These are phyloP conservation scores for Nigrograna mackinnonii DNA, from an alignment of 2,329 filamentous ascomycete species.

Conservation along the genomic window DNA sequence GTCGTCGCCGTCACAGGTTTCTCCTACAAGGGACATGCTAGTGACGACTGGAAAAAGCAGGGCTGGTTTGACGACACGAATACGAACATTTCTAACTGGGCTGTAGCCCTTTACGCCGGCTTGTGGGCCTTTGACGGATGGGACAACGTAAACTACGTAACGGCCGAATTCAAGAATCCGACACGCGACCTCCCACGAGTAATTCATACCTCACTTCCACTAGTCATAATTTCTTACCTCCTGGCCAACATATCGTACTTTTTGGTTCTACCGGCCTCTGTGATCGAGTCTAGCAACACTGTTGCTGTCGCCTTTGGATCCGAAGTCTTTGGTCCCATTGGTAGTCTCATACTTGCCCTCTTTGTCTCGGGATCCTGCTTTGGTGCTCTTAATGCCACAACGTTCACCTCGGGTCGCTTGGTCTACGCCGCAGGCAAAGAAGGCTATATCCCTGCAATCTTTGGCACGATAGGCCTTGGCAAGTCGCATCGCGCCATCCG, in stretches of 20 bases:
- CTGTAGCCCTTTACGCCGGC: conserved; percentile 91
- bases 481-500: conserved; percentile 41
- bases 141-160: conserved; percentile 99
- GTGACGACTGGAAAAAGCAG: conserved; percentile 81
- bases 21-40: conserved; percentile 75
- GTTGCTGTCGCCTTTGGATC: conserved; percentile 93
- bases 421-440: conserved; percentile 95
- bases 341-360: conserved; percentile 82
- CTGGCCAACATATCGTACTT: conserved; percentile 94
- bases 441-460: conserved; percentile 83
- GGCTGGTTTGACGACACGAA: conserved; percentile 90
- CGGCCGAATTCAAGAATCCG: conserved; percentile 94
- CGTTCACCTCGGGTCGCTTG: conserved; percentile 88
- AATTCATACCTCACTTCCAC: conserved; percentile 93
- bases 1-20: conserved; percentile 87
- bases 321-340: conserved; percentile 84
- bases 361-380: conserved; percentile 92
- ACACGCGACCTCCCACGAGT: conserved; percentile 87
- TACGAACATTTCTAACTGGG: conserved; percentile 81
- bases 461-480: conserved; percentile 79
- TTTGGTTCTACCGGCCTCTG: conserved; percentile 79
- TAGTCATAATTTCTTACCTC: conserved; percentile 89
- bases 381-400: conserved; percentile 89
- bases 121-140: conserved; percentile 98
- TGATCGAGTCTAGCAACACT: conserved; percentile 87